Conservation (phyloP, 176 grass and related monocot genomes). For the Aegilops tauschii region DNA sequence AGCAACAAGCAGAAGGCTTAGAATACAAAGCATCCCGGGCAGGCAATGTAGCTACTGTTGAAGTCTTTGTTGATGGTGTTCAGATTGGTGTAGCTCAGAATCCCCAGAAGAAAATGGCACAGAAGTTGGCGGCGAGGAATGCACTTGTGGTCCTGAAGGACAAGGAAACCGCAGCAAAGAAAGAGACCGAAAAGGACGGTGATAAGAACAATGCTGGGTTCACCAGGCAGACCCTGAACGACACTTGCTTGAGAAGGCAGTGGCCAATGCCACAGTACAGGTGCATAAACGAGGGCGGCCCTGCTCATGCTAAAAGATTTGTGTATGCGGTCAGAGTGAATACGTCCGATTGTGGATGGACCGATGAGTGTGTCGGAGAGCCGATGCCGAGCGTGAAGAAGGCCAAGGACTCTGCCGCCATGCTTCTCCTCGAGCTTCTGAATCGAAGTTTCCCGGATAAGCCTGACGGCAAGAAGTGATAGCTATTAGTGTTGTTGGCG, state of each 20-base stretch:
- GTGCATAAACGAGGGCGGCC: constrained; percentile 84
- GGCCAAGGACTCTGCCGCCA: constrained; percentile 86
- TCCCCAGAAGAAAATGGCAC: constrained; percentile 98
- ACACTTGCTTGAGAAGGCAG: constrained; percentile 90
- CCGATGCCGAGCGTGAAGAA: constrained; percentile 98
- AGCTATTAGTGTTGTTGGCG: neutral
- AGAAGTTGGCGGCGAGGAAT: constrained; percentile 94
- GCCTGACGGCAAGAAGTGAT: constrained; percentile 32
- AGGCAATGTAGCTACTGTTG: constrained; percentile 83
- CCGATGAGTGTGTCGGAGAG: constrained; percentile 89
- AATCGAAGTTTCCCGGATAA: constrained; percentile 57
- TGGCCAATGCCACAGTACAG: constrained; percentile 98
- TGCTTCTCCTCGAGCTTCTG: constrained; percentile 92
- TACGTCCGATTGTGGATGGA: constrained; percentile 83
- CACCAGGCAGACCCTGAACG: constrained; percentile 93
- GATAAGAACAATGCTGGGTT: constrained; percentile 81
- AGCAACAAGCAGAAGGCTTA: constrained; percentile 91
- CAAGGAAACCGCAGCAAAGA: constrained; percentile 72
- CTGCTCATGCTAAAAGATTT: constrained; percentile 94
- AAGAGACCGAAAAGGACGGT: constrained; percentile 56
- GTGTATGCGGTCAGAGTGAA: constrained; percentile 84
- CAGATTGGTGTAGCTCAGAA: constrained; percentile 96
- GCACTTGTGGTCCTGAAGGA: constrained; percentile 79
- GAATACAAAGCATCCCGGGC: constrained; percentile 86
- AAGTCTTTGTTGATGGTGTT: constrained; percentile 88